A percentile compares a stretch with the other conserved stretches of the same genome.
phyloP scores from a whole-genome alignment of 352 stramenopile species.

The Hyphochytrium catenoides region DNA sequence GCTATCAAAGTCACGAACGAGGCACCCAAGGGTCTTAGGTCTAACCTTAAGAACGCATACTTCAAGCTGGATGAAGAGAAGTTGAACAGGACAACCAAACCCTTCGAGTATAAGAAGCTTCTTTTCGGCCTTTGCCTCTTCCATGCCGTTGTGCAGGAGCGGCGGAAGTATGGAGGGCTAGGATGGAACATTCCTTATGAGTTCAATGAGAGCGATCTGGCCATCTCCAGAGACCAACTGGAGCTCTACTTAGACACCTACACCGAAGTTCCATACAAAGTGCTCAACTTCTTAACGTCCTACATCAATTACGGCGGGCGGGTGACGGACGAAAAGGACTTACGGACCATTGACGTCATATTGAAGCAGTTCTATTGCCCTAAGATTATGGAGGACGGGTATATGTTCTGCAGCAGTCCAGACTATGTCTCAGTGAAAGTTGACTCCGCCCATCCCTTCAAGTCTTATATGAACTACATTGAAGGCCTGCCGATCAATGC shows the following conservation, averaged over 20 bases:
- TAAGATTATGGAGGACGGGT: background rate
- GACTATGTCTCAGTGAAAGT: too few species aligned
- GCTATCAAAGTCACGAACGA: slow-evolving; percentile 51
- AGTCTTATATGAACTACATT: slow-evolving; percentile 6
- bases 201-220: slow-evolving; percentile 44
- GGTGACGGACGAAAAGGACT: slow-evolving; percentile 53
- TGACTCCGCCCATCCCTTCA: slow-evolving; percentile 2
- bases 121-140: slow-evolving; percentile 48
- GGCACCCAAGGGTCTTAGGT: slow-evolving; percentile 32
- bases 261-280: slow-evolving; percentile 31
- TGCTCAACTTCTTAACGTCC: slow-evolving; percentile 36
- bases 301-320: slow-evolving; percentile 54
- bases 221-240: slow-evolving; percentile 33
- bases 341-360: slow-evolving; percentile 31
- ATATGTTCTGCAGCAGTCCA: background rate
- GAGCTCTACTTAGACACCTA: slow-evolving; percentile 15
- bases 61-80: background rate
- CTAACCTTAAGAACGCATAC: slow-evolving; percentile 17
- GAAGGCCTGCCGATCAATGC: slow-evolving; percentile 13
- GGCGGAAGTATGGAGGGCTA: slow-evolving; percentile 34
- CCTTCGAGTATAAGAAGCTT: slow-evolving; percentile 19
- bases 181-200: slow-evolving; percentile 51
- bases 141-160: slow-evolving; percentile 40
- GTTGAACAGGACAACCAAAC: background rate
- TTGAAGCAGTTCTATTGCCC: slow-evolving; percentile 29